phyloP scores from a whole-genome alignment of 2,329 filamentous ascomycete species.

The Trichophyton equinum region DNA sequence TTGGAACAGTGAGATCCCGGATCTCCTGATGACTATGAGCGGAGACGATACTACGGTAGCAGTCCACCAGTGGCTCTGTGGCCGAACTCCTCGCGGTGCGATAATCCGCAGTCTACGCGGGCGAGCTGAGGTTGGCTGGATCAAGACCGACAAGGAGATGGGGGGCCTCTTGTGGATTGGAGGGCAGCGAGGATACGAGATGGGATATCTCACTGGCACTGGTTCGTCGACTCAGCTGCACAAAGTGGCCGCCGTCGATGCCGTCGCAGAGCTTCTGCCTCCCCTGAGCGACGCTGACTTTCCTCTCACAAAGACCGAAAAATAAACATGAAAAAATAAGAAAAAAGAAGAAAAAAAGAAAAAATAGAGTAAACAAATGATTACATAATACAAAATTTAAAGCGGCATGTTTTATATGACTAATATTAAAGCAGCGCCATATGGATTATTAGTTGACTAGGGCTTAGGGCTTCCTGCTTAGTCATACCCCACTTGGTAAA shows the following conservation, averaged over 20 bases:
- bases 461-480: slow-evolving; percentile 26
- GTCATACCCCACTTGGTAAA: slow-evolving; percentile 28
- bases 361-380: background rate
- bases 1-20: slow-evolving; percentile 28
- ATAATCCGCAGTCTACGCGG: slow-evolving; percentile 7
- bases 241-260: slow-evolving; percentile 7
- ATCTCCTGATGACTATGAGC: slow-evolving; percentile 29
- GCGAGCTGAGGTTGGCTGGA: slow-evolving; percentile 9
- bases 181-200: slow-evolving; percentile 9
- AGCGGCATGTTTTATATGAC: background rate
- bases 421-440: background rate
- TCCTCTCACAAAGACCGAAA: background rate
- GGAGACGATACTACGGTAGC: slow-evolving; percentile 23
- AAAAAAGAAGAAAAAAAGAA: too few relatives aligned
- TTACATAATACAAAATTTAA: background rate
- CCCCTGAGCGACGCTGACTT: slow-evolving; percentile 7
- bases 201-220: slow-evolving; percentile 8
- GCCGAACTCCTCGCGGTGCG: slow-evolving; percentile 8
- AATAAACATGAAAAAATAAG: background rate
- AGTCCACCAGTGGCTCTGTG: slow-evolving; percentile 19
- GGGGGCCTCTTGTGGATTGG: slow-evolving; percentile 12
- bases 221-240: slow-evolving; percentile 8
- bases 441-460: slow-evolving; percentile 11
- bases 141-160: slow-evolving; percentile 4
- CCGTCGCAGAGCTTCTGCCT: background rate